Percentiles rank a stretch among this genome's conserved stretches.
Conservation (phyloP, 306 rosid species). For the Acmispon strigosus region DNA sequence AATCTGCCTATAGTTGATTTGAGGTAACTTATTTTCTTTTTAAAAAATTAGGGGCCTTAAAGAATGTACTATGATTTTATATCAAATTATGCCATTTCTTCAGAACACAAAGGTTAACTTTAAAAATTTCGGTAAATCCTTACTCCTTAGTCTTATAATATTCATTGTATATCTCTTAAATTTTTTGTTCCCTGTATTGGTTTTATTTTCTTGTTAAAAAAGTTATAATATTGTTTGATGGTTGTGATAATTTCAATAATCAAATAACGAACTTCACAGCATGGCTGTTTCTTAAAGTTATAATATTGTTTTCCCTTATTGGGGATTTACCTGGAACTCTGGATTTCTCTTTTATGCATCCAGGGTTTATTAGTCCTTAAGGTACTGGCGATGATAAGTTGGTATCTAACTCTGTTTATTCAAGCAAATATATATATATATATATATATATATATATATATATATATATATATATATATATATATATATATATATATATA, state of each 20-base stretch:
- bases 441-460: neutral
- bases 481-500: neutral
- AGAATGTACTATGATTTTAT: neutral
- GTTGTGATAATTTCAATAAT: neutral
- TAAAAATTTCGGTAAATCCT: neutral
- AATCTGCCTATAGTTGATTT: constrained; percentile 60
- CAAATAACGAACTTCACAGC: neutral
- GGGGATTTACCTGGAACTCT: too few relatives aligned
- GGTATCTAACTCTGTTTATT: neutral
- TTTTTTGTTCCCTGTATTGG: neutral
- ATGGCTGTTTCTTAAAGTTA: neutral
- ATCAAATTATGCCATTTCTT: neutral
- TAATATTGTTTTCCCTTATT: too few relatives aligned
- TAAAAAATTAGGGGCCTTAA: too few relatives aligned
- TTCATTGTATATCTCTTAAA: neutral
- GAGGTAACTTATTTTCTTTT: constrained; percentile 41
- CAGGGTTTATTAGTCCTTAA: neutral
- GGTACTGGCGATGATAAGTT: neutral
- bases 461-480: neutral
- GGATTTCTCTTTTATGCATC: neutral
- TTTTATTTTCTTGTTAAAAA: neutral
- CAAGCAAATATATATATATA: neutral
- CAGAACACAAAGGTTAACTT: neutral
- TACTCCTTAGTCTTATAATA: neutral
- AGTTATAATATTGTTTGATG: neutral